These are phyloP conservation scores for Mucuna pruriens DNA, from an alignment of 306 rosid species.

Conservation along the genomic window DNA sequence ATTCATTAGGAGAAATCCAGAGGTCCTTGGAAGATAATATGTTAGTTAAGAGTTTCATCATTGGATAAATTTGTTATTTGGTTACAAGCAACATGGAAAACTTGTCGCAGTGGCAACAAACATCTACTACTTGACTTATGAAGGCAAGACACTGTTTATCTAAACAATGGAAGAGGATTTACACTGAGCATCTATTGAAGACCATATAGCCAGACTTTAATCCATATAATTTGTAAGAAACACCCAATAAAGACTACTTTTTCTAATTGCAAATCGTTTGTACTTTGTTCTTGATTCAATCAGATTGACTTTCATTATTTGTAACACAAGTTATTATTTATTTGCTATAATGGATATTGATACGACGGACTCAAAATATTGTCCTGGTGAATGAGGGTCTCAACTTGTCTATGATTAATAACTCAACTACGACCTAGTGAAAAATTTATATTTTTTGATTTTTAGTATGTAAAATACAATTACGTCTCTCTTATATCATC, in stretches of 20 bases:
- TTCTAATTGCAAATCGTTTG: conserved; percentile 91
- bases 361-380: conserved; percentile 71
- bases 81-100: conserved; percentile 93
- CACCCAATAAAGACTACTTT: conserved; percentile 96
- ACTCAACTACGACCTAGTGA: conserved; percentile 88
- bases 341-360: conserved; percentile 66
- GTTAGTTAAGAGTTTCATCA: conserved; percentile 92
- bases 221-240: conserved; percentile 87
- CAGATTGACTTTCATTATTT: conserved; percentile 72
- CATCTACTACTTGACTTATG: conserved; percentile 89
- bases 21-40: conserved; percentile 97
- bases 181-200: conserved; percentile 91
- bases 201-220: conserved; percentile 94
- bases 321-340: conserved; percentile 59
- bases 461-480: too few relatives aligned
- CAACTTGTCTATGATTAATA: conserved; percentile 83
- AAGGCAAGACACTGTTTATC: conserved; percentile 88
- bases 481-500: too few relatives aligned
- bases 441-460: conserved; percentile 90
- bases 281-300: conserved; percentile 87
- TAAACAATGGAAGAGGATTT: conserved; percentile 90
- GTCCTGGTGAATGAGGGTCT: conserved; percentile 85
- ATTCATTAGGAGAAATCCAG: conserved; percentile 76
- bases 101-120: conserved; percentile 80
- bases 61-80: conserved; percentile 94